These are phyloP conservation scores for Protomyces lactucae-debilis DNA, from an alignment of 1,139 yeast species.

Conservation along the genomic window DNA sequence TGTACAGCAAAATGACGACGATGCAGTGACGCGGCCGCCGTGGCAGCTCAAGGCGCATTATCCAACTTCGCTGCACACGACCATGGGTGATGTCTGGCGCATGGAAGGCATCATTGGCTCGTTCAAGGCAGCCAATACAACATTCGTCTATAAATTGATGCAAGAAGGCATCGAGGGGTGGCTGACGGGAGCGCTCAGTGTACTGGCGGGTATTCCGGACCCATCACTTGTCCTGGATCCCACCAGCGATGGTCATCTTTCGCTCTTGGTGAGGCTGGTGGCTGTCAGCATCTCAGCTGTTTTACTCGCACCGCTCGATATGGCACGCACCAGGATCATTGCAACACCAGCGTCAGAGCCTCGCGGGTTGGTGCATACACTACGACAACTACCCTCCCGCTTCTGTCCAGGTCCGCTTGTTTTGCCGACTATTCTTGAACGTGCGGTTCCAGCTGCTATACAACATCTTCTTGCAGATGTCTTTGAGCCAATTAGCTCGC, in stretches of 20 bases:
- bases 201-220: conserved; percentile 68
- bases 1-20: conserved; percentile 28
- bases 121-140: conserved; percentile 81
- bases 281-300: conserved; percentile 73
- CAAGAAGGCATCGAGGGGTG: conserved; percentile 60
- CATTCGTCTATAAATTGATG: conserved; percentile 71
- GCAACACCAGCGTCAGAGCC: conserved; percentile 21
- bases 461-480: conserved; percentile 60
- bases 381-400: conserved; percentile 42
- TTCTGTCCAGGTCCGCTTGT: conserved; percentile 53
- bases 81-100: conserved; percentile 61
- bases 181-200: conserved; percentile 72
- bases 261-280: conserved; percentile 61
- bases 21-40: conserved; percentile 23
- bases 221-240: conserved; percentile 73
- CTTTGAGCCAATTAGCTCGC: conserved; percentile 51
- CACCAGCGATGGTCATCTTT: conserved; percentile 38
- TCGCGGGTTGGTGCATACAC: conserved; percentile 40
- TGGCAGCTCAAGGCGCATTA: conserved; percentile 21
- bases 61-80: conserved; percentile 45
- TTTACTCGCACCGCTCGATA: conserved; percentile 73
- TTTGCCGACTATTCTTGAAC: conserved; percentile 58
- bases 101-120: conserved; percentile 80
- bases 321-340: conserved; percentile 58
- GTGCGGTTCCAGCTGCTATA: conserved; percentile 58